Evolutionary conservation across 177 flowering plant genomes (phyloP).

Genomic region (Telopea speciosissima): DNA sequence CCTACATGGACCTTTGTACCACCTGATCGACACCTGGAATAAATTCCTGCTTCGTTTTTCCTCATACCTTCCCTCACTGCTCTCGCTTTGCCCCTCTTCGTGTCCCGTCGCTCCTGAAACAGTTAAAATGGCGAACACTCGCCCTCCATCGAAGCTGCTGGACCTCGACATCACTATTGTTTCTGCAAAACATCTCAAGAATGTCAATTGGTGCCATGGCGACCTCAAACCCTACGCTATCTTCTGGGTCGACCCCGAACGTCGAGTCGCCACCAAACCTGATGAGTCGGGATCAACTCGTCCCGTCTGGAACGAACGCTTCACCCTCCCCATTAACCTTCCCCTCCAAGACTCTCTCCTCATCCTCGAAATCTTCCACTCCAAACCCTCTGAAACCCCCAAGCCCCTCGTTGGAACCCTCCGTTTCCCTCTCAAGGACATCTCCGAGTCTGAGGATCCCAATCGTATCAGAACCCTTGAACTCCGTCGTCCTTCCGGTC

Average conservation of each 20-base stretch:
- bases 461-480: conserved; percentile 29
- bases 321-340: conserved; percentile 42
- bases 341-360: conserved; percentile 37
- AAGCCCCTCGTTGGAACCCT: conserved; percentile 65
- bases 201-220: conserved; percentile 82
- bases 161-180: conserved; percentile 67
- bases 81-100: background rate
- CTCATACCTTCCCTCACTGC: no score
- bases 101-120: conserved; percentile 5
- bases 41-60: no score
- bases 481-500: conserved; percentile 73
- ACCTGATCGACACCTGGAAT: no score
- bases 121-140: conserved; percentile 24
- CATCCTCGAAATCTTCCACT: conserved; percentile 69
- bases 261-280: conserved; percentile 54
- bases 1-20: no score
- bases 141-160: conserved; percentile 26
- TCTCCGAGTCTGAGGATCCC: conserved; percentile 26
- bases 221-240: conserved; percentile 64
- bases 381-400: conserved; percentile 58
- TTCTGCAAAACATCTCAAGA: conserved; percentile 80
- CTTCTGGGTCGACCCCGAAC: conserved; percentile 71
- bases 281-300: conserved; percentile 57
- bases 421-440: conserved; percentile 37
- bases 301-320: conserved; percentile 83